phyloP scores from a whole-genome alignment of 257 asterid species.

The Gentiana dahurica region DNA sequence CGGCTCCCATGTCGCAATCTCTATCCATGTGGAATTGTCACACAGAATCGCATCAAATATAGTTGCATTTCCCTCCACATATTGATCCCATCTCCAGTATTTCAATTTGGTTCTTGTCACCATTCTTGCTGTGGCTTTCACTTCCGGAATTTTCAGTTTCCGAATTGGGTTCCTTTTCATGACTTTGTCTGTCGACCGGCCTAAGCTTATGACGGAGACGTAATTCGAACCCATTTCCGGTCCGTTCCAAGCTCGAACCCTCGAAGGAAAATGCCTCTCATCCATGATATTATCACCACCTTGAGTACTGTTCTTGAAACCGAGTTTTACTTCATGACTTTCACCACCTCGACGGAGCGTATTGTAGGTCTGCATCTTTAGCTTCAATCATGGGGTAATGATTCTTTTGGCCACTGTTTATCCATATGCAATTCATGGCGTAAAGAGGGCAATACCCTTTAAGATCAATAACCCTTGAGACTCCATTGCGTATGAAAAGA shows the following conservation, averaged over 20 bases:
- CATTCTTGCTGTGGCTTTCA: conserved; percentile 48
- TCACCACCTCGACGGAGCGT: no score
- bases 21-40: conserved; percentile 49
- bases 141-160: conserved; percentile 28
- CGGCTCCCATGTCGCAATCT: conserved; percentile 64
- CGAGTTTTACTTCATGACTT: conserved; percentile 59
- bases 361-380: conserved; percentile 46
- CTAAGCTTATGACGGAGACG: conserved; percentile 66
- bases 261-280: conserved; percentile 70
- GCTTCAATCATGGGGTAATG: conserved; percentile 31
- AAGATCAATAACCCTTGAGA: no score
- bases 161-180: conserved; percentile 44
- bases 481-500: no score
- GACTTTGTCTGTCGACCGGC: conserved; percentile 55
- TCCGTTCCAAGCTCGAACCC: conserved; percentile 75
- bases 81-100: conserved; percentile 94
- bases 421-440: conserved; percentile 4
- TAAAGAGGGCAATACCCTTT: not conserved
- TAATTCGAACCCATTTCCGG: conserved; percentile 77
- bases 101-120: conserved; percentile 43
- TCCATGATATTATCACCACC: conserved; percentile 14
- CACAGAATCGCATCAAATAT: conserved; percentile 47
- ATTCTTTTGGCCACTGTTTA: not conserved
- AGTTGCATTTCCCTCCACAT: conserved; percentile 67
- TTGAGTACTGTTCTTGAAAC: conserved; percentile 30